Evolutionary conservation across 208 protist species (phyloP), one percentile per base, ranked within the genome.

Genomic region (Crithidia thermophila): DNA sequence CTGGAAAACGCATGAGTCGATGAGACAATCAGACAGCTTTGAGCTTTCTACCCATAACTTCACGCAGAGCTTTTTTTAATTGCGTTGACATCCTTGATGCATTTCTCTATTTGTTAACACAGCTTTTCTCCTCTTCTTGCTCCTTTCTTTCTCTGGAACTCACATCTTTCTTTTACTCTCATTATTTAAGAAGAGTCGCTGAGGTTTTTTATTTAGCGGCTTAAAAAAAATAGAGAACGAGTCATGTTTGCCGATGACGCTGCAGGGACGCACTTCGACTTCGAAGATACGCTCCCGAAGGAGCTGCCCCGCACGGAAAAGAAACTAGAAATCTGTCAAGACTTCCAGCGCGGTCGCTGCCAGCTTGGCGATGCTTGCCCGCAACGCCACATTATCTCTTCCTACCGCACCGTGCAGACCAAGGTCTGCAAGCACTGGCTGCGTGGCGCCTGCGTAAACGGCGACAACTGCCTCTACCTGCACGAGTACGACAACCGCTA

Each of bases 401-500:
- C 75, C 40, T 75, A 79, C 45, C 78, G 79, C 55, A 82, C 77
- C 31, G 82, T 93, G 56, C 85, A 91, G 42, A 67, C 78, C 14
- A 88, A 92, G 66, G 98, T 99, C 43, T 99, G 98, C 78, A 98
- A 98, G 75, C 97, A 99, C 80, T 99, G 97, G 97, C 77, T 99
- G 37, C 87, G 97, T 59, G 97, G 97, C 21, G 79, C 98, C 14
- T 99, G 98, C 72, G 98, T 97, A 37, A 99, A 98, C 65, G 97
- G 95, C 7, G 92, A 98, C 34, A 85, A 97, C 65, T 99, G 98
- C 69, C 87, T 98, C 37, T 99, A 96, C 71, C 72, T 99, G 37
- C 98, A 99, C 78, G 93, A 98, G 66, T 99, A 98, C 72, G 88
- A 98, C 55, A 80, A 94, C 46, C 77, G 85, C 39, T 98, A 96